A percentile compares a stretch with the other conserved stretches of the same genome.
Evolutionary conservation across 805 yeast species (phyloP).

Genomic region (Starmera pachycereana): DNA sequence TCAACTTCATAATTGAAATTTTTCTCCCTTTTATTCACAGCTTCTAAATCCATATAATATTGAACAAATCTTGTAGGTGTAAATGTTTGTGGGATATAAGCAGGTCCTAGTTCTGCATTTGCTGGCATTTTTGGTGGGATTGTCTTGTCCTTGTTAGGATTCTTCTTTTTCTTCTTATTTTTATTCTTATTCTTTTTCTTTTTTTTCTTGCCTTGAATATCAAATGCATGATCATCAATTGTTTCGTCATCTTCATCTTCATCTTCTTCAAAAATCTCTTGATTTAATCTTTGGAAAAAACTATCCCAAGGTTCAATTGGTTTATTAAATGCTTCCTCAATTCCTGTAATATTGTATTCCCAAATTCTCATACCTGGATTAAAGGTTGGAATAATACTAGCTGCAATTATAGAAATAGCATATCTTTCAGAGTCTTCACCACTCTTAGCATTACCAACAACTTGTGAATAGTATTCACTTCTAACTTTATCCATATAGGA

Average conservation of each 20-base stretch:
- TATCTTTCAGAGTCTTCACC: slow-evolving; percentile 46
- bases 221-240: slow-evolving; percentile 4
- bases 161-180: slow-evolving; percentile 18
- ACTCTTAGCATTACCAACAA: slow-evolving; percentile 14
- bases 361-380: slow-evolving; percentile 77
- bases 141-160: slow-evolving; percentile 38
- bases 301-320: slow-evolving; percentile 42
- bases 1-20: slow-evolving; percentile 53
- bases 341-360: slow-evolving; percentile 69
- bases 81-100: slow-evolving; percentile 57
- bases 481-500: slow-evolving; percentile 49
- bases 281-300: slow-evolving; percentile 42
- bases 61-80: slow-evolving; percentile 68
- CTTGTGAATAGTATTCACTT: slow-evolving; percentile 37
- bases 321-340: slow-evolving; percentile 19
- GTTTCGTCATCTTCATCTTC: slow-evolving; percentile 11
- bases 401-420: slow-evolving; percentile 56
- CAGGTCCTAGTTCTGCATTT: slow-evolving; percentile 56
- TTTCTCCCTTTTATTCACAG: slow-evolving; percentile 31
- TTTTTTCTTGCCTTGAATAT: background rate
- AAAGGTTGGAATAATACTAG: slow-evolving; percentile 76
- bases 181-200: slow-evolving; percentile 13
- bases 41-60: slow-evolving; percentile 55
- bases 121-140: slow-evolving; percentile 52
- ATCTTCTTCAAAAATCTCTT: slow-evolving; percentile 21